These are phyloP conservation scores for Bidens hawaiensis DNA, from an alignment of 140 eudicot species.

Conservation along the genomic window DNA sequence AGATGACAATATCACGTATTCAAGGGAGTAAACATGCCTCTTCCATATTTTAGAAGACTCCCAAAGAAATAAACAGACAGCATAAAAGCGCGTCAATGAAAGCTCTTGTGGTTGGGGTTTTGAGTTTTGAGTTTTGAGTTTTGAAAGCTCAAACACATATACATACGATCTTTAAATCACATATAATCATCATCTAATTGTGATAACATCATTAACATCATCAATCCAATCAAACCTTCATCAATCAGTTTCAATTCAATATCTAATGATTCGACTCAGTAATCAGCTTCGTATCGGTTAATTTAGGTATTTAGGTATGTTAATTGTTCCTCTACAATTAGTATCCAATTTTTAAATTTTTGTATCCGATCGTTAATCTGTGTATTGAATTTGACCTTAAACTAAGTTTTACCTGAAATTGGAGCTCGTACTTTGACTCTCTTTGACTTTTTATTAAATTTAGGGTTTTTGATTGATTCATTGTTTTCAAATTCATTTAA, in stretches of 20 bases:
- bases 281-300: conserved; percentile 22
- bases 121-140: no score
- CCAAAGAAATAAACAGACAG: neutral
- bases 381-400: conserved; percentile 22
- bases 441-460: no score
- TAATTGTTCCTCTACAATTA: conserved; percentile 1
- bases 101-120: conserved; percentile 28
- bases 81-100: conserved; percentile 33
- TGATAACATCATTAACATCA: no score
- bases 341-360: neutral
- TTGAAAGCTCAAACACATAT: conserved; percentile 8
- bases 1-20: neutral
- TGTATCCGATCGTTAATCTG: conserved; percentile 13
- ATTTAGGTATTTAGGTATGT: conserved; percentile 9
- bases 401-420: conserved; percentile 7
- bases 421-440: no score
- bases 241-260: no score
- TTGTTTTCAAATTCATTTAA: neutral
- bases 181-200: no score
- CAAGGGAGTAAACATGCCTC: neutral
- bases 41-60: neutral
- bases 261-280: conserved; percentile 13
- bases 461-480: neutral
- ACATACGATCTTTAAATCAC: conserved; percentile 7
- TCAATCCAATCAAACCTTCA: no score